A percentile compares a stretch with the other conserved stretches of the same genome.
Conservation (phyloP, 495 filamentous ascomycete species). For the Halenospora varia region DNA sequence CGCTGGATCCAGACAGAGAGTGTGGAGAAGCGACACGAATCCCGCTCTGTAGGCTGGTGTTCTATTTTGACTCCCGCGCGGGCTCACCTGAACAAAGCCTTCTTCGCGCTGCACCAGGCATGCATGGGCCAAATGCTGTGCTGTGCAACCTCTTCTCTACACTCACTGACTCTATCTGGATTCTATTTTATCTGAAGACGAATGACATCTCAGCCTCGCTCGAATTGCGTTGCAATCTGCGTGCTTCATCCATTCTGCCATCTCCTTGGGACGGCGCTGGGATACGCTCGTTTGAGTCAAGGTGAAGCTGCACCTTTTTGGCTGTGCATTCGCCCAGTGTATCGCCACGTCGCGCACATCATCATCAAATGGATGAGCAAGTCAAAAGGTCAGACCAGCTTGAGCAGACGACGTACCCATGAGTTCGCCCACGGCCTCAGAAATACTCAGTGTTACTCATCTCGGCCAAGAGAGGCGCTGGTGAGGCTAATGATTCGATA, state of each 20-base stretch:
- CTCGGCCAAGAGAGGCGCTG: slow-evolving; percentile 2
- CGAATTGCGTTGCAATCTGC: background rate
- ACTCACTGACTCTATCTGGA: background rate
- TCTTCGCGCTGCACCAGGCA: slow-evolving; percentile 2
- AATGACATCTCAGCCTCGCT: background rate
- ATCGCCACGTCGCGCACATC: background rate
- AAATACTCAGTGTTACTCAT: slow-evolving; percentile 11
- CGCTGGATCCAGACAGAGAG: background rate
- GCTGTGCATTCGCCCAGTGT: background rate
- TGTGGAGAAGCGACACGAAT: slow-evolving; percentile 19
- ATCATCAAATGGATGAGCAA: background rate
- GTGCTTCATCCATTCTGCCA: background rate
- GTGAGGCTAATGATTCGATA: background rate
- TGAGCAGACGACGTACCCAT: background rate
- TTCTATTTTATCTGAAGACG: background rate
- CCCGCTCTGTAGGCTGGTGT: background rate
- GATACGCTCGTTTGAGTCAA: background rate
- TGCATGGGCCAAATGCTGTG: slow-evolving; percentile 15
- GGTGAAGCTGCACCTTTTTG: background rate
- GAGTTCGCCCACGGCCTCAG: slow-evolving; percentile 15
- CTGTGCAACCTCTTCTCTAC: slow-evolving; percentile 3
- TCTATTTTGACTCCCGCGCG: slow-evolving; percentile 9
- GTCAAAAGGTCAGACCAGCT: background rate
- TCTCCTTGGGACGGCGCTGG: background rate
- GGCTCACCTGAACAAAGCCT: slow-evolving; percentile 3